phyloP scores from a whole-genome alignment of 345 rosid genomes.

The Mercurialis annua region DNA sequence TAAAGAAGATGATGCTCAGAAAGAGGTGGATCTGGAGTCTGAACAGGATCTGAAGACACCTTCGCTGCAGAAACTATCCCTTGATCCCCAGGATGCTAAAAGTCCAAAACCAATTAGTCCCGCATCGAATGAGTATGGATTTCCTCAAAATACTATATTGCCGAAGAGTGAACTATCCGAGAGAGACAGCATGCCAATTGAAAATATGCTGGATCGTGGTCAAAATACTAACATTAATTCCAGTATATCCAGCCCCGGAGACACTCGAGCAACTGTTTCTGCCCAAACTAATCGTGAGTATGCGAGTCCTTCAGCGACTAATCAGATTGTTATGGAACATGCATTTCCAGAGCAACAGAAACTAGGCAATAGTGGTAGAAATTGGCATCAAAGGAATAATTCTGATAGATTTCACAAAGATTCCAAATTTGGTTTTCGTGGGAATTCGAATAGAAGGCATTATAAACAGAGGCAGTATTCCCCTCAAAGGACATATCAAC shows the following conservation, averaged over 20 bases:
- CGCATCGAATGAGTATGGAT: constrained; percentile 4
- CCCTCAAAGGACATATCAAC: constrained; percentile 23
- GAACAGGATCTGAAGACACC: constrained; percentile 34
- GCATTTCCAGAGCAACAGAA: constrained; percentile 19
- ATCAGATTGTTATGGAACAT: constrained; percentile 24
- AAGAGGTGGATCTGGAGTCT: constrained; percentile 19
- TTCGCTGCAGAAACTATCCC: constrained; percentile 45
- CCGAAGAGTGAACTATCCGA: constrained; percentile 27
- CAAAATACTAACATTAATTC: constrained; percentile 30
- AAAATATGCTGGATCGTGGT: constrained; percentile 27
- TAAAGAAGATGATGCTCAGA: constrained; percentile 26
- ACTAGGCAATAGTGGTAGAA: constrained; percentile 22
- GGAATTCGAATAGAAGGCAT: constrained; percentile 39
- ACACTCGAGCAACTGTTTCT: constrained; percentile 41
- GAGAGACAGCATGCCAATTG: constrained; percentile 32
- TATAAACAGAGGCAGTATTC: constrained; percentile 37
- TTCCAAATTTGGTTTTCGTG: constrained; percentile 39
- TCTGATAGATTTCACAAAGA: constrained; percentile 42
- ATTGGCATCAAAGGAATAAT: constrained; percentile 36
- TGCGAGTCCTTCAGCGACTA: constrained; percentile 29
- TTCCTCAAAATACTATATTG: constrained; percentile 21
- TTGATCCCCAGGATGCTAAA: constrained; percentile 24
- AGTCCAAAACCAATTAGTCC: constrained; percentile 4
- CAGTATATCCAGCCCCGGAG: constrained; percentile 28
- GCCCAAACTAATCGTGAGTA: constrained; percentile 32